Evolutionary conservation across 345 rosid species (phyloP), one percentile per base, ranked within the genome.

Genomic region (Lepidium didymum): DNA sequence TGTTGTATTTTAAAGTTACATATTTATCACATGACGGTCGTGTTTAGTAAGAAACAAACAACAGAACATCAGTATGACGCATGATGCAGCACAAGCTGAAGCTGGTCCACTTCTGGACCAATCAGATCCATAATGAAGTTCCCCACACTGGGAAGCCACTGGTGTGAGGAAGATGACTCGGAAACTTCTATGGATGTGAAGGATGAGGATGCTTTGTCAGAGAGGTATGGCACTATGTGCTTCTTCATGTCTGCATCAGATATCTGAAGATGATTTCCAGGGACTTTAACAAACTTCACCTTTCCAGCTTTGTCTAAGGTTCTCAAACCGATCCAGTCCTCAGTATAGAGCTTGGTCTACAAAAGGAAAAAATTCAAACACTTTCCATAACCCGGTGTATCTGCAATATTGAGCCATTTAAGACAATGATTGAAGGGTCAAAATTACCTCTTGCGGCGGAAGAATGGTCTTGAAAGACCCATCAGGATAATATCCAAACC

Each of bases 401-500:
- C 54, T 19, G 55, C 37, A 7, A 51, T 18, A 45, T 2, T 1
- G 7, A 52, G 25, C 57, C 46, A 72, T 21, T 55, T 33, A 11
- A 68, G 38, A n/a, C 56, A 40, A 21, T 66, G 67, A 51, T 34
- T 23, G 34, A 16, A 10, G 29, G 0, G 23, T 4, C 35, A 40
- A 5, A 8, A 5, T 25, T 72, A 83, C 96, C 91, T 90, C 75
- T 64, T 85, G 79, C n/a, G 80, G 81, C 0, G 93, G 78, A 74
- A 92, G 81, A 75, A 90, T 21, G 47, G 82, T 3, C 58, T 79
- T 54, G 35, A 81, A 85, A 52, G 84, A 45, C 0, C 96, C 92
- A 53, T 86, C 96, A n/a, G 88, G 87, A 74, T 79, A 88, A 64
- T 88, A 85, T 25, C 98, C 92, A 59, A 88, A 92, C 87, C 86